These are phyloP conservation scores for Plasmodium inui DNA, from an alignment of 169 alveolate species.

Conservation along the genomic window DNA sequence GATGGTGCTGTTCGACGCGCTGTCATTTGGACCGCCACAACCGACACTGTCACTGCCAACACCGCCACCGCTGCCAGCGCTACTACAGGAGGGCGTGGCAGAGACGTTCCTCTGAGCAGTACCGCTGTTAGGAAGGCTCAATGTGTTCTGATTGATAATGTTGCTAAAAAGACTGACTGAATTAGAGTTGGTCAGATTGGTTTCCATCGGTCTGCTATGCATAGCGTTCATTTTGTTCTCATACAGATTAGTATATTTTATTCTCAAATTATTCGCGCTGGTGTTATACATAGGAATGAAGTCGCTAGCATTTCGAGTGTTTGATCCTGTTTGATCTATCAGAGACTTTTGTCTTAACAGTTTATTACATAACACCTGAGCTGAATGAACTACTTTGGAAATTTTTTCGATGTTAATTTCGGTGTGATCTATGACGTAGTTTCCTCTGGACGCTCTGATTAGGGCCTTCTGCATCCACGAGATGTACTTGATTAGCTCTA, in stretches of 20 bases:
- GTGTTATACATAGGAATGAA: background rate
- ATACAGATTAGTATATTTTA: constrained; percentile 16
- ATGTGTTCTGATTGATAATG: constrained; percentile 13
- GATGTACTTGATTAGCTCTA: constrained; percentile 51
- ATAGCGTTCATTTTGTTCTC: constrained; percentile 14
- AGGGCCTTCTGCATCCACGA: constrained; percentile 69
- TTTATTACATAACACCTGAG: constrained; percentile 44
- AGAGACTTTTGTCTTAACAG: constrained; percentile 18
- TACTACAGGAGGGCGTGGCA: background rate
- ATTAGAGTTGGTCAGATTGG: background rate
- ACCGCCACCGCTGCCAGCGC: background rate
- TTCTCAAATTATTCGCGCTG: background rate
- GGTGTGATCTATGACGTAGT: constrained; percentile 22
- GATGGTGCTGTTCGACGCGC: background rate
- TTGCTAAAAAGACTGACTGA: constrained; percentile 4
- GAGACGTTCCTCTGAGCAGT: background rate
- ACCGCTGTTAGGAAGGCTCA: background rate
- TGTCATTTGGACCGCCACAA: background rate
- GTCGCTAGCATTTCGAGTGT: background rate
- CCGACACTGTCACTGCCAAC: background rate
- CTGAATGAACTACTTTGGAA: constrained; percentile 33
- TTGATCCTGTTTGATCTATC: background rate
- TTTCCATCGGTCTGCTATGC: background rate
- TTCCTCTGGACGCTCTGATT: constrained; percentile 36
- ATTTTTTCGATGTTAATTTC: constrained; percentile 34